A percentile compares a stretch with the other conserved stretches of the same genome.
These are phyloP conservation scores for Pseudodiploospora longispora DNA, from an alignment of 2,329 filamentous ascomycete genomes.

Conservation along the genomic window DNA sequence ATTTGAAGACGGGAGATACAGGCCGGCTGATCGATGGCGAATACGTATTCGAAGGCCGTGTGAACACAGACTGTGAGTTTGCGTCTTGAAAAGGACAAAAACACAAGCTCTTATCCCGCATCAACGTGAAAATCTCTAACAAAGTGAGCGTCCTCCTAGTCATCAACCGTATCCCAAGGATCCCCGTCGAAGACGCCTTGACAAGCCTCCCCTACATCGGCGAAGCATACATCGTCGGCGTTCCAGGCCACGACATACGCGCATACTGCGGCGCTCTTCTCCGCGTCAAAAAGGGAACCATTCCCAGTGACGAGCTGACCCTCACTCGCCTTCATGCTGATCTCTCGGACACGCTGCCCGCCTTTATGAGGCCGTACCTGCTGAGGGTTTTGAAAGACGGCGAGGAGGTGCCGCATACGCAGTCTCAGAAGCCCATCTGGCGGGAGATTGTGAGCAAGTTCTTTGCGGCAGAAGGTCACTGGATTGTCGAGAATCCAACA, in stretches of 20 bases:
- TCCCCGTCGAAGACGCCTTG: constrained; percentile 12
- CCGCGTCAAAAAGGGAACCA: constrained; percentile 3
- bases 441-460: constrained; percentile 8
- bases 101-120: too few relatives aligned
- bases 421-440: constrained; percentile 11
- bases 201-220: constrained; percentile 12
- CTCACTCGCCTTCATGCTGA: constrained; percentile 10
- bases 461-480: constrained; percentile 8
- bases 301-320: background rate
- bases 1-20: background rate
- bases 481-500: constrained; percentile 6
- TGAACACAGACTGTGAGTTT: background rate
- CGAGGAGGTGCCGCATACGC: constrained; percentile 13
- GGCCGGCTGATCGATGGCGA: background rate
- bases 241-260: constrained; percentile 13
- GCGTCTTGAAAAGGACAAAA: too few relatives aligned
- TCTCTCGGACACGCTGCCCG: constrained; percentile 7
- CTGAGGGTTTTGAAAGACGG: constrained; percentile 9
- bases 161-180: constrained; percentile 6
- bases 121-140: too few relatives aligned
- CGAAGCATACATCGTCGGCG: constrained; percentile 13
- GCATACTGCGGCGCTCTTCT: constrained; percentile 14
- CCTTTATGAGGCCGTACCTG: constrained; percentile 11
- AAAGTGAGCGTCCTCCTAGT: too few relatives aligned
- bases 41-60: background rate